Conservation (phyloP, 768 basidiomycete genomes). For the Suillus subluteus region DNA sequence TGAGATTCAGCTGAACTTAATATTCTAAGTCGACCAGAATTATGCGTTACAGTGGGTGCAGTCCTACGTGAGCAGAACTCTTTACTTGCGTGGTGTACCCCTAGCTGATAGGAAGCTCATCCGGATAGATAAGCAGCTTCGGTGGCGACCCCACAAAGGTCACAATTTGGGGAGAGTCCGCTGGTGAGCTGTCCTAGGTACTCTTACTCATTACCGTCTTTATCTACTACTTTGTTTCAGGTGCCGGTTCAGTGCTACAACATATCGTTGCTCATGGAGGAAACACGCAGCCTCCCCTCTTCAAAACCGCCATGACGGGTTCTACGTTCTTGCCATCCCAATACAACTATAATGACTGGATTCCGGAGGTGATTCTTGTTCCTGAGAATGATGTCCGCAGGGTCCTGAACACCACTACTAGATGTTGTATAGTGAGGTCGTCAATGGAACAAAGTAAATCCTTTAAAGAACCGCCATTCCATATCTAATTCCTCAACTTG, state of each 20-base stretch:
- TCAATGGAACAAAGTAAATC: conserved; percentile 40
- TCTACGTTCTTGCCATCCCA: conserved; percentile 50
- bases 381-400: not conserved
- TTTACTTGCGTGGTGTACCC: not conserved
- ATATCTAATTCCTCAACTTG: not conserved
- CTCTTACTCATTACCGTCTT: not conserved
- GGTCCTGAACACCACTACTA: conserved; percentile 16
- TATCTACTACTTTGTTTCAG: conserved; percentile 20
- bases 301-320: conserved; percentile 47
- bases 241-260: conserved; percentile 54
- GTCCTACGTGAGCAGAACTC: conserved; percentile 26
- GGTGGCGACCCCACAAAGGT: conserved; percentile 37
- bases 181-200: conserved; percentile 16
- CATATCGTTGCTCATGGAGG: conserved; percentile 51
- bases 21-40: conserved; percentile 37
- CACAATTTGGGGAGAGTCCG: conserved; percentile 40
- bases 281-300: conserved; percentile 47
- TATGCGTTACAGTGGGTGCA: conserved; percentile 42
- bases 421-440: conserved; percentile 38
- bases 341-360: conserved; percentile 44
- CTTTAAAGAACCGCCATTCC: not conserved
- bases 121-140: conserved; percentile 33
- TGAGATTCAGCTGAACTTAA: not conserved
- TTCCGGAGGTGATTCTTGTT: conserved; percentile 38
- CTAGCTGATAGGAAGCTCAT: not conserved